Evolutionary conservation across 192 early-diverging fungal genomes (phyloP).

Genomic region (Coemansia sp.): DNA sequence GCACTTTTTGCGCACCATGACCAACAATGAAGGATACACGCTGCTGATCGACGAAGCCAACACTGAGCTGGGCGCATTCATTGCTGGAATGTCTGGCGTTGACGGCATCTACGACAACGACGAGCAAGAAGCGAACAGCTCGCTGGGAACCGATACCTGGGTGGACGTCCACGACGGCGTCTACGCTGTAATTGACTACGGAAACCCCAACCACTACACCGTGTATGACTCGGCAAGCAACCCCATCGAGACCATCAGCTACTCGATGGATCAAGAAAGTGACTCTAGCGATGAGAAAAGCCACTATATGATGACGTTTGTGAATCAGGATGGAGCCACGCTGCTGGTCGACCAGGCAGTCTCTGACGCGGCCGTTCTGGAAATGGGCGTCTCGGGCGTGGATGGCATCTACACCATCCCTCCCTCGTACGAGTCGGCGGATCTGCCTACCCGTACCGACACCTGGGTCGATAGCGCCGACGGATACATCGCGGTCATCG

Average conservation of each 20-base stretch:
- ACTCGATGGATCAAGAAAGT: neutral
- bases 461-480: conserved; percentile 38
- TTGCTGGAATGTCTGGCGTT: conserved; percentile 4
- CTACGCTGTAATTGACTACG: conserved; percentile 37
- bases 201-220: conserved; percentile 26
- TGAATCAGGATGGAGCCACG: conserved; percentile 12
- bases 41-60: conserved; percentile 36
- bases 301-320: conserved; percentile 39
- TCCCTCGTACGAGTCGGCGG: neutral
- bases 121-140: neutral
- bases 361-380: conserved; percentile 14
- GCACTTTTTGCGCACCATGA: conserved; percentile 37
- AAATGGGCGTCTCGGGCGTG: conserved; percentile 13
- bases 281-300: neutral
- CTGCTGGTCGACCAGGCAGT: conserved; percentile 29
- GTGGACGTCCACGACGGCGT: conserved; percentile 28
- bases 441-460: conserved; percentile 7
- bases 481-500: conserved; percentile 20
- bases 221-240: conserved; percentile 22
- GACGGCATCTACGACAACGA: conserved; percentile 34
- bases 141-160: conserved; percentile 26
- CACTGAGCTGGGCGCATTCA: conserved; percentile 19
- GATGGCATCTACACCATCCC: conserved; percentile 37
- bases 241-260: conserved; percentile 23
- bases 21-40: conserved; percentile 19